phyloP scores from a whole-genome alignment of 495 filamentous ascomycete species.

The Diplogelasinospora grovesii region DNA sequence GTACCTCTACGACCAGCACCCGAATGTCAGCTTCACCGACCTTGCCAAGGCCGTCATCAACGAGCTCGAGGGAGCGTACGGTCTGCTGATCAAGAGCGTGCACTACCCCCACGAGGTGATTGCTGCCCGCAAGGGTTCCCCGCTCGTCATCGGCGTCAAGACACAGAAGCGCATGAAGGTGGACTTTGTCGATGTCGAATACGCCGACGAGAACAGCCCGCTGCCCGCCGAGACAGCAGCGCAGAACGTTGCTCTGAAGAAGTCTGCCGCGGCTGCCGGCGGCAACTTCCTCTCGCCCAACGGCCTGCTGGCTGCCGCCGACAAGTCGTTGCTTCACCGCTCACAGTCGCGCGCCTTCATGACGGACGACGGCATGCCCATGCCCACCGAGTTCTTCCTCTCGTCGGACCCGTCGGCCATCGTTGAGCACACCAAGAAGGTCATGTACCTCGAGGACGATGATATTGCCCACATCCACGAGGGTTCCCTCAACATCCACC shows the following conservation, averaged over 20 bases:
- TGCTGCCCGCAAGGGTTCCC: constrained; percentile 95
- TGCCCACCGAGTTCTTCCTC: constrained; percentile 98
- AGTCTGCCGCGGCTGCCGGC: constrained; percentile 41
- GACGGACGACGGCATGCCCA: constrained; percentile 92
- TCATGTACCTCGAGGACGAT: constrained; percentile 97
- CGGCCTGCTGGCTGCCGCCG: constrained; percentile 75
- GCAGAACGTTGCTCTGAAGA: constrained; percentile 94
- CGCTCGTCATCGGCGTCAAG: constrained; percentile 89
- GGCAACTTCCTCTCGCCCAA: constrained; percentile 53
- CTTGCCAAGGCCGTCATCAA: constrained; percentile 96
- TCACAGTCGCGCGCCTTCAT: constrained; percentile 98
- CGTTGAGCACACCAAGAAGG: constrained; percentile 99
- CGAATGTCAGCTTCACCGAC: constrained; percentile 89
- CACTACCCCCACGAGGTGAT: constrained; percentile 98
- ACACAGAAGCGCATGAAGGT: constrained; percentile 99
- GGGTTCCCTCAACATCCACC: constrained; percentile 96
- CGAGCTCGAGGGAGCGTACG: constrained; percentile 96
- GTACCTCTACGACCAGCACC: constrained; percentile 95
- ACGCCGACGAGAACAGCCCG: constrained; percentile 70
- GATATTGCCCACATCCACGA: constrained; percentile 99
- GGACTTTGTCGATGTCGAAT: constrained; percentile 98
- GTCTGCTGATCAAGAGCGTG: constrained; percentile 92
- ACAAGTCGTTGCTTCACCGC: constrained; percentile 95
- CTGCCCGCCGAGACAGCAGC: constrained; percentile 91
- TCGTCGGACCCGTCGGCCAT: constrained; percentile 97